A percentile compares a stretch with the other conserved stretches of the same genome.
Evolutionary conservation across 208 protist species (phyloP).

Genomic region (Crithidia fasciculata): DNA sequence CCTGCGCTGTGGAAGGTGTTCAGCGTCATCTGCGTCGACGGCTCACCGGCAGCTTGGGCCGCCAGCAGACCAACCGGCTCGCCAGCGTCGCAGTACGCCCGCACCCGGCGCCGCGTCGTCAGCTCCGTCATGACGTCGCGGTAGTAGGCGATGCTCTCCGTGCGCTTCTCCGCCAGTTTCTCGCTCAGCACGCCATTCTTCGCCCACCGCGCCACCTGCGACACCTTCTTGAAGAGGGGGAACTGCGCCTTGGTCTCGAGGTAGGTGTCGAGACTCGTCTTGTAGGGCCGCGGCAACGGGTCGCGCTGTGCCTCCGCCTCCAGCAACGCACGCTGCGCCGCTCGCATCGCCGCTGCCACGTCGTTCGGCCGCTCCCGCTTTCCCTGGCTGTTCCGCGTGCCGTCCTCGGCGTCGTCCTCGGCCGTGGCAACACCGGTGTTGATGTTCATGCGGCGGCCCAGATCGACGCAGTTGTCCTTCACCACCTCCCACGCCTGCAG

Average conservation of each 20-base stretch:
- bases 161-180: slow-evolving; percentile 69
- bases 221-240: slow-evolving; percentile 75
- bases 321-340: slow-evolving; percentile 36
- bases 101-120: slow-evolving; percentile 55
- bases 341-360: slow-evolving; percentile 36
- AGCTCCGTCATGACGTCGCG: slow-evolving; percentile 61
- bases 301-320: slow-evolving; percentile 48
- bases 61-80: slow-evolving; percentile 98
- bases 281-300: slow-evolving; percentile 61
- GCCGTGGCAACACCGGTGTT: slow-evolving; percentile 43
- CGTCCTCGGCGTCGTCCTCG: slow-evolving; percentile 33
- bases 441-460: slow-evolving; percentile 65
- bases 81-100: slow-evolving; percentile 90
- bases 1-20: slow-evolving; percentile 99
- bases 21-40: slow-evolving; percentile 99
- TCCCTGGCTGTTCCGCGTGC: slow-evolving; percentile 24
- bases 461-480: slow-evolving; percentile 81
- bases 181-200: slow-evolving; percentile 44
- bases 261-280: slow-evolving; percentile 49
- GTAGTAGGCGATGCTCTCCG: slow-evolving; percentile 68
- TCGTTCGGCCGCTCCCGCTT: slow-evolving; percentile 37
- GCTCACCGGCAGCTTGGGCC: slow-evolving; percentile 98
- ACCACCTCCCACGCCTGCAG: slow-evolving; percentile 93
- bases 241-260: slow-evolving; percentile 67
- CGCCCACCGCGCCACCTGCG: slow-evolving; percentile 80